Conservation (phyloP, 1,284 basidiomycete genomes). For the Cerioporus squamosus region DNA sequence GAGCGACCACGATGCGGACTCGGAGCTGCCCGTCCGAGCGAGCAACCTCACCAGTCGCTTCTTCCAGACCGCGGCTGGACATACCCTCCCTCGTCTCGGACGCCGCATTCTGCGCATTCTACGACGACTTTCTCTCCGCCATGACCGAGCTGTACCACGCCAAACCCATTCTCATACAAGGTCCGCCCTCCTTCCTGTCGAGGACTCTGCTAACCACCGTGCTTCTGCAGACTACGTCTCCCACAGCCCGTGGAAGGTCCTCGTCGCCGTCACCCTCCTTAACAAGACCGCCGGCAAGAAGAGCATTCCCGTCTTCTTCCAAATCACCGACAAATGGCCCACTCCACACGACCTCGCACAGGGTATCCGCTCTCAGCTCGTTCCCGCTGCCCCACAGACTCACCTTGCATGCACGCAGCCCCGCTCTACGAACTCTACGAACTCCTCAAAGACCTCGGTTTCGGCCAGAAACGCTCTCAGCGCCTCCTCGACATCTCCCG, state of each 20-base stretch:
- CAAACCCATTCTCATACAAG: conserved; percentile 31
- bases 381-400: background rate
- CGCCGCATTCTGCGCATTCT: conserved; percentile 15
- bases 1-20: too few relatives aligned
- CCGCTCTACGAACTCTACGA: conserved; percentile 35
- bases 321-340: conserved; percentile 54
- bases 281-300: conserved; percentile 59
- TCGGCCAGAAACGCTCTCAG: conserved; percentile 52
- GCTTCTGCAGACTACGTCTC: conserved; percentile 46
- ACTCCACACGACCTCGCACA: conserved; percentile 52
- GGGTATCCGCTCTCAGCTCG: conserved; percentile 35
- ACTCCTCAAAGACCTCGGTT: conserved; percentile 54
- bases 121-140: conserved; percentile 14
- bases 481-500: conserved; percentile 55
- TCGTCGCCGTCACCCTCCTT: conserved; percentile 56
- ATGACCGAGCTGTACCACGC: conserved; percentile 22
- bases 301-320: conserved; percentile 60
- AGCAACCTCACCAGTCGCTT: conserved; percentile 7
- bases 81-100: background rate
- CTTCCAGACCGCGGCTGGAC: conserved; percentile 1
- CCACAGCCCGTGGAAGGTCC: conserved; percentile 56
- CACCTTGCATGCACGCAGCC: background rate
- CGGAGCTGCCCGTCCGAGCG: background rate
- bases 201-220: background rate
- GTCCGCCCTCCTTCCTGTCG: conserved; percentile 2